Evolutionary conservation across 176 grass and related monocot genomes (phyloP).

Genomic region (Carex kokanica): DNA sequence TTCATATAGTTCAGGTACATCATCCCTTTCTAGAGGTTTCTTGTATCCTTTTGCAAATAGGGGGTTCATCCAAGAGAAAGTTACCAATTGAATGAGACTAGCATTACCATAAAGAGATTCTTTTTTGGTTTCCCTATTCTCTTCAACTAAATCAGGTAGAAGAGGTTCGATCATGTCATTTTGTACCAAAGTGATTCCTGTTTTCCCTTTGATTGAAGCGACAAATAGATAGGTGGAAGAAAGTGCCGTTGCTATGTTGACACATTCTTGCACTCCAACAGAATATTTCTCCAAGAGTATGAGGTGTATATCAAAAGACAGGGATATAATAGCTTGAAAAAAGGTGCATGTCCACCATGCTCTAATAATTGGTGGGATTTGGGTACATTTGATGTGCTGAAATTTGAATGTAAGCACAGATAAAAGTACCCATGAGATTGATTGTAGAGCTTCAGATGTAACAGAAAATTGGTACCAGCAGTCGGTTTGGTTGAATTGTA

Average conservation of each 20-base stretch:
- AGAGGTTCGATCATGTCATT: constrained; percentile 58
- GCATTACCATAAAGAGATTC: constrained; percentile 57
- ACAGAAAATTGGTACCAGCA: constrained; percentile 47
- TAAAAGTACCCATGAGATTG: constrained; percentile 75
- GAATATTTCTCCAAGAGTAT: constrained; percentile 34
- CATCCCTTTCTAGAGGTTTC: constrained; percentile 75
- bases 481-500: constrained; percentile 33
- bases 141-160: constrained; percentile 44
- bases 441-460: constrained; percentile 53
- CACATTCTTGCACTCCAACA: constrained; percentile 44
- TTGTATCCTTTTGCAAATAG: constrained; percentile 71
- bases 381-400: constrained; percentile 49
- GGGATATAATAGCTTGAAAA: constrained; percentile 49
- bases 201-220: constrained; percentile 60
- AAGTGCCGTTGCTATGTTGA: constrained; percentile 42
- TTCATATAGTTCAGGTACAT: constrained; percentile 69
- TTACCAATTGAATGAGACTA: constrained; percentile 61
- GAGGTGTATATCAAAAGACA: constrained; percentile 57
- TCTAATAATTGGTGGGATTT: constrained; percentile 57
- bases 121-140: constrained; percentile 52
- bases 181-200: constrained; percentile 52
- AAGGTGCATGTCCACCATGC: constrained; percentile 76
- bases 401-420: constrained; percentile 48
- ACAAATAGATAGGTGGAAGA: constrained; percentile 55
- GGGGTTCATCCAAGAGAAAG: constrained; percentile 92